A percentile compares a stretch with the other conserved stretches of the same genome.
Evolutionary conservation across 2,329 filamentous ascomycete species (phyloP).

Genomic region (Cladophialophora yegresii): DNA sequence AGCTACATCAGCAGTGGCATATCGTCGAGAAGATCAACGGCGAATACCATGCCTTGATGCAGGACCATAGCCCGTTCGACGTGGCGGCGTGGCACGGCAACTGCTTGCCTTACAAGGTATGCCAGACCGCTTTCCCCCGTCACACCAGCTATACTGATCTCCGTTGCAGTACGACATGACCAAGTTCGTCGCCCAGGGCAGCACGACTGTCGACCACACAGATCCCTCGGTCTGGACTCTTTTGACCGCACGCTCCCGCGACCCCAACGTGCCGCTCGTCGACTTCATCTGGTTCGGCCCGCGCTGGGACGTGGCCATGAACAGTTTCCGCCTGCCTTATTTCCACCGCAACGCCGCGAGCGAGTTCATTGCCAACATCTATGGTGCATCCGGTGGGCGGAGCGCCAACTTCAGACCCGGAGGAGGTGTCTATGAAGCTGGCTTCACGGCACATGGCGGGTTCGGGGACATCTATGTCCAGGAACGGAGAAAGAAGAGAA

Average conservation of each 20-base stretch:
- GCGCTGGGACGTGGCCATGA: conserved; percentile 44
- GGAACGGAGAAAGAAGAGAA: conserved; percentile 12
- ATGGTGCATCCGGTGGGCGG: conserved; percentile 10
- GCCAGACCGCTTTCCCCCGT: background rate
- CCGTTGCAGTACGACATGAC: conserved; percentile 41
- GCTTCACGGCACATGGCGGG: conserved; percentile 15
- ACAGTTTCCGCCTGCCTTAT: conserved; percentile 47
- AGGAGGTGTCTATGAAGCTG: conserved; percentile 17
- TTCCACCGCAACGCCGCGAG: conserved; percentile 48
- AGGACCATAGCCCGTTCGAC: conserved; percentile 68
- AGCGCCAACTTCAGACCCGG: conserved; percentile 18
- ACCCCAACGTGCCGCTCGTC: conserved; percentile 38
- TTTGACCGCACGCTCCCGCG: conserved; percentile 43
- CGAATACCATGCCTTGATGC: conserved; percentile 60
- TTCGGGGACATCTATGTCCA: conserved; percentile 10
- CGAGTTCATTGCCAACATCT: conserved; percentile 44
- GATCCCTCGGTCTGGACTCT: conserved; percentile 47
- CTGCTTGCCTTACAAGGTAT: conserved; percentile 50
- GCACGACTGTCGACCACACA: conserved; percentile 46
- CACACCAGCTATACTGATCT: conserved; percentile 1
- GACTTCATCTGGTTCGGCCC: conserved; percentile 46
- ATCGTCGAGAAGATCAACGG: conserved; percentile 65
- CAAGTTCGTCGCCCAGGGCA: conserved; percentile 45
- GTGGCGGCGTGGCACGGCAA: conserved; percentile 71
- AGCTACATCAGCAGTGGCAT: conserved; percentile 44